Evolutionary conservation across 2,329 filamentous ascomycete species (phyloP).

Genomic region (Sporothrix pseudoabietina): DNA sequence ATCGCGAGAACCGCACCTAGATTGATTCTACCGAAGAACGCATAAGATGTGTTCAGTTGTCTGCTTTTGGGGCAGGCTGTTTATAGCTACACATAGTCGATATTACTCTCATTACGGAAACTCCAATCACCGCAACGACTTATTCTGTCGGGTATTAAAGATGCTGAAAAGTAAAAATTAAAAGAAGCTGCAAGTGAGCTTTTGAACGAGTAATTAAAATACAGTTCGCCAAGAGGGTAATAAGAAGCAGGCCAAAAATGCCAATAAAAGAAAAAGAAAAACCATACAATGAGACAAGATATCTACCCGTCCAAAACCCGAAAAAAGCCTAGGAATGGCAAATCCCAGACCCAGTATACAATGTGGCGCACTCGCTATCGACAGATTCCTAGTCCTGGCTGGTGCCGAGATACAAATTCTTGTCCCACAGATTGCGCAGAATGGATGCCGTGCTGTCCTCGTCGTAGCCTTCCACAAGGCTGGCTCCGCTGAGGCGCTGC

Average conservation of each 20-base stretch:
- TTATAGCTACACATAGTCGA: not conserved
- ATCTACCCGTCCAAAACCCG: not conserved
- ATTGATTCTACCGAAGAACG: too few relatives aligned
- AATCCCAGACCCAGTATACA: slow-evolving; percentile 2
- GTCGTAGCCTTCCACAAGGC: slow-evolving; percentile 52
- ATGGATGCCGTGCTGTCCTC: slow-evolving; percentile 55
- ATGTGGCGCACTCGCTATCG: slow-evolving; percentile 15
- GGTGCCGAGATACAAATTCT: slow-evolving; percentile 59
- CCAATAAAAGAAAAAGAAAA: not conserved
- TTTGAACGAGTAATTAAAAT: not conserved
- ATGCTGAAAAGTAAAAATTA: not conserved
- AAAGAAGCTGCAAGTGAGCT: not conserved
- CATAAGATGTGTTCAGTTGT: not conserved
- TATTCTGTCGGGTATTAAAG: not conserved
- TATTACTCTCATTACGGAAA: not conserved
- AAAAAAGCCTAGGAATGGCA: too few relatives aligned
- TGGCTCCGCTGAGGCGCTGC: slow-evolving; percentile 53
- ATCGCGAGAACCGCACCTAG: not conserved
- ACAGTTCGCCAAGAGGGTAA: slow-evolving; percentile 1
- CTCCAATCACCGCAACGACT: not conserved
- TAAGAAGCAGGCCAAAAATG: not conserved
- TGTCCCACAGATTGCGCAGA: slow-evolving; percentile 64
- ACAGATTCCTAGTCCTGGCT: slow-evolving; percentile 51
- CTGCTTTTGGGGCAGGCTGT: not conserved
- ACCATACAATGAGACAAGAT: not conserved